These are phyloP conservation scores for Pyricularia grisea DNA, from an alignment of 2,329 filamentous ascomycete species.

Conservation along the genomic window DNA sequence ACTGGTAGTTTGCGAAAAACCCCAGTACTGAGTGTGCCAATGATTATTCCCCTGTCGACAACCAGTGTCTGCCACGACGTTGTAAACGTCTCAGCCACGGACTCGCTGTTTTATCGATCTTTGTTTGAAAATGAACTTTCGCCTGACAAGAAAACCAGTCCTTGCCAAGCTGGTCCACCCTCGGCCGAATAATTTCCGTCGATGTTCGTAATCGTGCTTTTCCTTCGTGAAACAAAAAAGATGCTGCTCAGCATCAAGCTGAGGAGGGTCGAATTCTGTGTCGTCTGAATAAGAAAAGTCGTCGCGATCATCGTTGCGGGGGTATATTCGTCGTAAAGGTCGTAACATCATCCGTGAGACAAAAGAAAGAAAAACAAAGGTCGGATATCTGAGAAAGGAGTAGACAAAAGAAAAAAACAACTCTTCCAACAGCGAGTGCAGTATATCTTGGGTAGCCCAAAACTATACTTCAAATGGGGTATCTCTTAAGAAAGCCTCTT, in stretches of 20 bases:
- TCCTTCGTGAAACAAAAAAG: slow-evolving; percentile 9
- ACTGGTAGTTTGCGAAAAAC: background rate
- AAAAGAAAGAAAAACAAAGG: slow-evolving; percentile 23
- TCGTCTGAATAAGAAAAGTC: slow-evolving; percentile 21
- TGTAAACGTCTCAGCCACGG: slow-evolving; percentile 26
- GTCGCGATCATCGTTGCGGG: slow-evolving; percentile 20
- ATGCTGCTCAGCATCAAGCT: slow-evolving; percentile 12
- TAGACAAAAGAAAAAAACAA: slow-evolving; percentile 20
- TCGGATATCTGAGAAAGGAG: slow-evolving; percentile 11
- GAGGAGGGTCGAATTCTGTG: slow-evolving; percentile 15
- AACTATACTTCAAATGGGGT: slow-evolving; percentile 16
- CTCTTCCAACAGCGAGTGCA: slow-evolving; percentile 29
- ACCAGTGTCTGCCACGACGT: slow-evolving; percentile 30
- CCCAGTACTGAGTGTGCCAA: slow-evolving; percentile 6
- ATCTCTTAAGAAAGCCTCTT: slow-evolving; percentile 31
- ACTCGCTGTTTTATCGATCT: slow-evolving; percentile 17
- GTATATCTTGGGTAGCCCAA: background rate
- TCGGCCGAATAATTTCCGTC: background rate
- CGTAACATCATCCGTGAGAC: slow-evolving; percentile 37
- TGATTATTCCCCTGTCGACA: slow-evolving; percentile 28
- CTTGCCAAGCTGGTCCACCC: background rate
- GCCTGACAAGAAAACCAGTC: background rate
- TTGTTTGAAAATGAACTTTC: background rate
- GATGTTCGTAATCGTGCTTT: slow-evolving; percentile 4
- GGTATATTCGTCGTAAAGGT: slow-evolving; percentile 28